phyloP scores from a whole-genome alignment of 1,139 yeast species.

The Hansenula lynferdii region DNA sequence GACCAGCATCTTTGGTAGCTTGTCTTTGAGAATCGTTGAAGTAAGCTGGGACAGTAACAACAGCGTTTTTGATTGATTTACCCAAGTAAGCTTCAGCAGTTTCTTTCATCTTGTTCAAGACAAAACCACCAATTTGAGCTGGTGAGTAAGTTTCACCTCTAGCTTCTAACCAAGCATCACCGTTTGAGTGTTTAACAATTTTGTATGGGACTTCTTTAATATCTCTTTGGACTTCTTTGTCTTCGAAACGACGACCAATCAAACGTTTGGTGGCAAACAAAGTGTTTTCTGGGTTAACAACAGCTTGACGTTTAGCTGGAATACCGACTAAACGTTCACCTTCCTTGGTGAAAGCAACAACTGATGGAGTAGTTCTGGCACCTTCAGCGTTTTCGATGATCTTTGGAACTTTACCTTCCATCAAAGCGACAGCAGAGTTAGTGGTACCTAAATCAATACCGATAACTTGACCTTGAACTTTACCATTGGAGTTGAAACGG shows the following conservation, averaged over 20 bases:
- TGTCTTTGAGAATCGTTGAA: conserved; percentile 98
- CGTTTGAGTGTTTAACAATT: conserved; percentile 92
- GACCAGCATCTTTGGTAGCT: conserved; percentile 98
- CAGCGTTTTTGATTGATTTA: conserved; percentile 83
- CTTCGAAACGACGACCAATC: conserved; percentile 98
- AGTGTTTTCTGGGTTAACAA: conserved; percentile 97
- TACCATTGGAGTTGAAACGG: conserved; percentile 45
- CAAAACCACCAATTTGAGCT: conserved; percentile 96
- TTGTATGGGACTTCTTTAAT: conserved; percentile 95
- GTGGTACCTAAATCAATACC: conserved; percentile 99
- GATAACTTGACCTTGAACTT: conserved; percentile 55
- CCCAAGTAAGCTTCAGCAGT: conserved; percentile 92
- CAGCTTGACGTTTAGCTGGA: conserved; percentile 99
- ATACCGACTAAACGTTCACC: conserved; percentile 96
- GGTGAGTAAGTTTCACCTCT: conserved; percentile 92
- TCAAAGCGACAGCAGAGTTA: conserved; percentile 97
- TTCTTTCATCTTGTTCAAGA: conserved; percentile 89
- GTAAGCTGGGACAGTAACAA: conserved; percentile 96
- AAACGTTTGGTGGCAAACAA: conserved; percentile 97
- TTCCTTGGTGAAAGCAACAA: conserved; percentile 96
- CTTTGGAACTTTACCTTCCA: conserved; percentile 96
- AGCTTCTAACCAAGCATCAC: conserved; percentile 99
- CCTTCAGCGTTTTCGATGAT: conserved; percentile 98
- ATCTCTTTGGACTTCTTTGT: conserved; percentile 94
- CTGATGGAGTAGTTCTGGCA: conserved; percentile 98